phyloP scores from a whole-genome alignment of 1,139 yeast genomes.

The Candida tetrigidarum region DNA sequence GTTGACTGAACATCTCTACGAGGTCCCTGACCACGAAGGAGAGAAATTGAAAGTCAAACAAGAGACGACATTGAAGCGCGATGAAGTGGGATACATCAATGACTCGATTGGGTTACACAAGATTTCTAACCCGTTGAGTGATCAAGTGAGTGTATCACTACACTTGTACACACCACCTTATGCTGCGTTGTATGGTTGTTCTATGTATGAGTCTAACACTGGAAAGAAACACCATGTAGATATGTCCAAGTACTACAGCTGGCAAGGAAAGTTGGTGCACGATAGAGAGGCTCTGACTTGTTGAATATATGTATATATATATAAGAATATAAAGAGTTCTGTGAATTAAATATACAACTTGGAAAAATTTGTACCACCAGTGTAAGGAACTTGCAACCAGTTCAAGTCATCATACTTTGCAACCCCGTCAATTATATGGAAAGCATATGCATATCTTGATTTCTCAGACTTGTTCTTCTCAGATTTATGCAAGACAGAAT shows the following conservation, averaged over 20 bases:
- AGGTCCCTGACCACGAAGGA: conserved; percentile 46
- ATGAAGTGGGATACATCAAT: conserved; percentile 67
- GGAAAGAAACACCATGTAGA: conserved; percentile 61
- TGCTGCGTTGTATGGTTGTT: conserved; percentile 70
- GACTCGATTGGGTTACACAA: conserved; percentile 72
- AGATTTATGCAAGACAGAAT: conserved; percentile 73
- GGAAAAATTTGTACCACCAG: conserved; percentile 58
- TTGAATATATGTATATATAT: conserved; percentile 18
- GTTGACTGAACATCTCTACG: conserved; percentile 61
- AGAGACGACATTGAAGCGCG: conserved; percentile 40
- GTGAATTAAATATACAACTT: conserved; percentile 36
- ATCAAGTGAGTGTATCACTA: conserved; percentile 62
- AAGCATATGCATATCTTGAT: conserved; percentile 78
- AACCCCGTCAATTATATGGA: conserved; percentile 75
- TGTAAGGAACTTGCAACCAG: conserved; percentile 79
- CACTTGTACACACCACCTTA: conserved; percentile 83
- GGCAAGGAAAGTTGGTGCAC: conserved; percentile 56
- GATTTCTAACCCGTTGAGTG: conserved; percentile 54
- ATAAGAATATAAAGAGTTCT: too few species aligned
- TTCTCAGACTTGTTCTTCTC: conserved; percentile 57
- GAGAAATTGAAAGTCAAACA: conserved; percentile 29
- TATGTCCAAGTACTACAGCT: conserved; percentile 64
- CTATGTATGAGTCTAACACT: conserved; percentile 56
- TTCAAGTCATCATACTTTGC: conserved; percentile 62
- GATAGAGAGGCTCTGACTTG: conserved; percentile 35